These are phyloP conservation scores for Pseudogymnoascus sp. DNA, from an alignment of 2,329 filamentous ascomycete genomes.

Conservation along the genomic window DNA sequence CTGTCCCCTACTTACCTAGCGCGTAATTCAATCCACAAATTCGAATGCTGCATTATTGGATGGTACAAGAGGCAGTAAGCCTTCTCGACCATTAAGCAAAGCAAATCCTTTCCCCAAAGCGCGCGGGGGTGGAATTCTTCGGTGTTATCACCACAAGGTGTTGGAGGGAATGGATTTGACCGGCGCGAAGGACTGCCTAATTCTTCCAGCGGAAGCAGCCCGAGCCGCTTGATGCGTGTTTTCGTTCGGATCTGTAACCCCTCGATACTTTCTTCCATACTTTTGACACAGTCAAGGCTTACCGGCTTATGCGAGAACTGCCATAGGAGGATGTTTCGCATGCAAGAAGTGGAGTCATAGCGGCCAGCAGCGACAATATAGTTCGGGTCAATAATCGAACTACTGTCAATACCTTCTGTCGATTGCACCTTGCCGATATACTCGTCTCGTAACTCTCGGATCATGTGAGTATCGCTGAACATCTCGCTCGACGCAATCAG, in stretches of 20 bases:
- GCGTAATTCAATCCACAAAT: background rate
- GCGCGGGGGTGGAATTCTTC: background rate
- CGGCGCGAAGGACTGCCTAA: background rate
- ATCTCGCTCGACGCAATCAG: constrained; percentile 41
- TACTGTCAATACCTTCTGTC: background rate
- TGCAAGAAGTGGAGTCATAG: background rate
- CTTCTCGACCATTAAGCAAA: constrained; percentile 20
- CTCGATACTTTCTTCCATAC: constrained; percentile 1
- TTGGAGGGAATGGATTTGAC: background rate
- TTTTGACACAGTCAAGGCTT: background rate
- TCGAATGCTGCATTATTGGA: constrained; percentile 14
- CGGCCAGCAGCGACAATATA: constrained; percentile 3
- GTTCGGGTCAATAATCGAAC: background rate
- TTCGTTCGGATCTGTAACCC: background rate
- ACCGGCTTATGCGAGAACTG: constrained; percentile 1
- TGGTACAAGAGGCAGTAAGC: constrained; percentile 19
- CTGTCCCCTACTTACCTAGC: constrained; percentile 7
- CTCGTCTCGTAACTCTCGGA: constrained; percentile 47
- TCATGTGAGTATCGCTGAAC: constrained; percentile 42
- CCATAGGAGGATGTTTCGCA: background rate
- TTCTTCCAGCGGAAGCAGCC: background rate
- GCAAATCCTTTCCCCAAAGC: constrained; percentile 8
- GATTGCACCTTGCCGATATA: constrained; percentile 38
- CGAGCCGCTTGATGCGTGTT: background rate
- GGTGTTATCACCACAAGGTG: background rate